A percentile compares a stretch with the other conserved stretches of the same genome.
Evolutionary conservation across 352 stramenopile genomes (phyloP).

Genomic region (Thalassiosira exigua): DNA sequence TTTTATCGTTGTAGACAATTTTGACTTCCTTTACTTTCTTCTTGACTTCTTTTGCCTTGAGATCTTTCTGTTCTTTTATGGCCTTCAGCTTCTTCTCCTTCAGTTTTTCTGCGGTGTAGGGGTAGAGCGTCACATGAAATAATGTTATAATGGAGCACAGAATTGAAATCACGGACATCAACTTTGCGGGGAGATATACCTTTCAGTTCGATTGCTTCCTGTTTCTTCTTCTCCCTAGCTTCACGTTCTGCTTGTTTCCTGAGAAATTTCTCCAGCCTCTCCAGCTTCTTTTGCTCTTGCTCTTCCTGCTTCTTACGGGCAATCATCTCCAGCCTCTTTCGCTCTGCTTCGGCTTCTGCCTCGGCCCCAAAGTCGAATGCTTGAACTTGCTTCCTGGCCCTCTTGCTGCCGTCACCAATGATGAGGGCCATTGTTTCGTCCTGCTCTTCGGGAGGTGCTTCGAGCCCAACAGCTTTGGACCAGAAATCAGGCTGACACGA

Average conservation of each 20-base stretch:
- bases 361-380: constrained; percentile 79
- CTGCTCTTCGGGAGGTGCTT: constrained; percentile 78
- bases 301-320: constrained; percentile 66
- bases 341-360: constrained; percentile 63
- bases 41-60: constrained; percentile 46
- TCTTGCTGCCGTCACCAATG: constrained; percentile 80
- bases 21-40: constrained; percentile 70
- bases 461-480: constrained; percentile 81
- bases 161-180: too few relatives aligned
- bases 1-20: constrained; percentile 73
- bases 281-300: constrained; percentile 76
- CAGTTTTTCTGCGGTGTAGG: constrained; percentile 33
- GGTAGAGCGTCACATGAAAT: too few relatives aligned
- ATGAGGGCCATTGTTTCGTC: constrained; percentile 70
- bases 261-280: constrained; percentile 68
- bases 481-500: constrained; percentile 77
- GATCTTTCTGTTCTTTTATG: constrained; percentile 21
- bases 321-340: constrained; percentile 73
- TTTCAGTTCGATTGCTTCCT: constrained; percentile 29
- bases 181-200: too few relatives aligned
- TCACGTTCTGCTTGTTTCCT: constrained; percentile 60
- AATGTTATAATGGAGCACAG: too few relatives aligned
- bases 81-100: constrained; percentile 36
- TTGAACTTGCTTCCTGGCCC: constrained; percentile 83
- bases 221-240: constrained; percentile 67